Percentiles rank a stretch among this genome's conserved stretches.
Conservation (phyloP, 2,329 filamentous ascomycete species). For the Trichoderma oligosporum region DNA sequence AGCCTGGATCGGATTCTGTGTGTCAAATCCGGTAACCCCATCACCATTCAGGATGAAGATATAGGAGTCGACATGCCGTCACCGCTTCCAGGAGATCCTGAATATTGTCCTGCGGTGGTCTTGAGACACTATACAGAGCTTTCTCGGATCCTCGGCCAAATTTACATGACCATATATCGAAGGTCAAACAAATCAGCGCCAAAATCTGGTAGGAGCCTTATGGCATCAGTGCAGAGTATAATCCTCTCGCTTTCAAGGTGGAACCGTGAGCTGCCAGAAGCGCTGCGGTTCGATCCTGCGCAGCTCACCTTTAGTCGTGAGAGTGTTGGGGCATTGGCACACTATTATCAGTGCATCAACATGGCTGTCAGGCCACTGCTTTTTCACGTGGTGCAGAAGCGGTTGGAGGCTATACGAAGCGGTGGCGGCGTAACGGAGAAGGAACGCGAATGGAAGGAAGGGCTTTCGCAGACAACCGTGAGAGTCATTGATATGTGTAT, state of each 20-base stretch:
- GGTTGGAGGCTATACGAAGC: constrained; percentile 34
- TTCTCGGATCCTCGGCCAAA: constrained; percentile 49
- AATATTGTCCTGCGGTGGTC: constrained; percentile 45
- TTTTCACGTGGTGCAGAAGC: constrained; percentile 50
- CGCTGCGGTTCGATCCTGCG: constrained; percentile 46
- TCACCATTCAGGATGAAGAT: constrained; percentile 53
- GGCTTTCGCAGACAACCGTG: constrained; percentile 46
- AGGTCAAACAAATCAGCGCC: constrained; percentile 34
- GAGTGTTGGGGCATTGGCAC: constrained; percentile 49
- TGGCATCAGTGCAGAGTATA: constrained; percentile 50
- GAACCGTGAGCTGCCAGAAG: constrained; percentile 45
- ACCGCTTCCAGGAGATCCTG: constrained; percentile 35
- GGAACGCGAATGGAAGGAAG: constrained; percentile 35
- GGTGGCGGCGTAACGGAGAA: constrained; percentile 26
- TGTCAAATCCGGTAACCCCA: constrained; percentile 52
- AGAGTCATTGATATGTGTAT: constrained; percentile 52
- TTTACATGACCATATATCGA: constrained; percentile 46
- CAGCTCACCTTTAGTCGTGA: constrained; percentile 46
- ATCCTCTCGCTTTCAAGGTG: constrained; percentile 47
- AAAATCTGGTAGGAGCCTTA: constrained; percentile 44
- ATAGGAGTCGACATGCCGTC: constrained; percentile 39
- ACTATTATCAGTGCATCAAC: constrained; percentile 56
- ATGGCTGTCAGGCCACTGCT: constrained; percentile 54
- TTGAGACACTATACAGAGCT: constrained; percentile 51
- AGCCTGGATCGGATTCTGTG: constrained; percentile 51